phyloP scores from a whole-genome alignment of 2,329 filamentous ascomycete genomes.

The Fusarium temperatum region DNA sequence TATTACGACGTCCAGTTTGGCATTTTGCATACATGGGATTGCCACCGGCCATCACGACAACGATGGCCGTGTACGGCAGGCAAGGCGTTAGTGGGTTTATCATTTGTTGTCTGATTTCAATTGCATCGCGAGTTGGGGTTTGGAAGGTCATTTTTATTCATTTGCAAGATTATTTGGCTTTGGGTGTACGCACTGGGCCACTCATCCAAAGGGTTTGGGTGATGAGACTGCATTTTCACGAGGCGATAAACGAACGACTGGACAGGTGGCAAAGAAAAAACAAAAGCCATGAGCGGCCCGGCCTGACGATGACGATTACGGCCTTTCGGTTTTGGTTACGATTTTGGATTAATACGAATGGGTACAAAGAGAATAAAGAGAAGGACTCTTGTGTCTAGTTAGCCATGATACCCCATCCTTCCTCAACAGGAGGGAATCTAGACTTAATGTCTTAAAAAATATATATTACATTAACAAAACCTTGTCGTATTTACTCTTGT shows the following conservation, averaged over 20 bases:
- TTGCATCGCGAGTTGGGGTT: slow-evolving; percentile 17
- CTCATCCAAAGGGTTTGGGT: slow-evolving; percentile 15
- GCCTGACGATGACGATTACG: slow-evolving; percentile 38
- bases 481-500: neutral
- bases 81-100: slow-evolving; percentile 34
- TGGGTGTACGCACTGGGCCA: slow-evolving; percentile 41
- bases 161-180: slow-evolving; percentile 36
- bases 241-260: slow-evolving; percentile 22
- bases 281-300: slow-evolving; percentile 10
- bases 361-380: slow-evolving; percentile 34
- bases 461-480: slow-evolving; percentile 3
- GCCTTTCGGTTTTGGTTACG: slow-evolving; percentile 11
- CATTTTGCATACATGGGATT: slow-evolving; percentile 29
- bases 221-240: slow-evolving; percentile 32
- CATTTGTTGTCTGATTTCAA: slow-evolving; percentile 7
- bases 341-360: slow-evolving; percentile 21
- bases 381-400: slow-evolving; percentile 24
- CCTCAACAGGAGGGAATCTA: slow-evolving; percentile 14
- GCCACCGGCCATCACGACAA: slow-evolving; percentile 25
- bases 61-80: slow-evolving; percentile 26
- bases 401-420: slow-evolving; percentile 22
- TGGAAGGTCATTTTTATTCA: slow-evolving; percentile 9
- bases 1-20: neutral
- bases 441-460: slow-evolving; percentile 40
- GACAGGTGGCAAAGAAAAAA: slow-evolving; percentile 18